These are phyloP conservation scores for Penicillium tannophilum DNA, from an alignment of 495 filamentous ascomycete genomes.

Conservation along the genomic window DNA sequence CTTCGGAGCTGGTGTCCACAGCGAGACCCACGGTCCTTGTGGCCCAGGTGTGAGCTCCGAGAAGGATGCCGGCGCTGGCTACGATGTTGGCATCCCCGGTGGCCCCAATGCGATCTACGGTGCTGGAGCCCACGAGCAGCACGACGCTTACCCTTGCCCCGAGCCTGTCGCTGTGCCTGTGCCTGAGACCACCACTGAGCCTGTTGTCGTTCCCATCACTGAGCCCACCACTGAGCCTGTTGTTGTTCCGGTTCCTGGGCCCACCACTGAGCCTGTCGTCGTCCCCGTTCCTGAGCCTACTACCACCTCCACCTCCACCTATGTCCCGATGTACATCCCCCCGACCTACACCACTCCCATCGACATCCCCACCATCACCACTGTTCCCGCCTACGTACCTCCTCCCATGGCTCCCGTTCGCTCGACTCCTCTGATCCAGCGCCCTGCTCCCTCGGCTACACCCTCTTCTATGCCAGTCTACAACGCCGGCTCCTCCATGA, in stretches of 20 bases:
- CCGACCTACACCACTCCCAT: conserved; percentile 27
- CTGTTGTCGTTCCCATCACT: conserved; percentile 6
- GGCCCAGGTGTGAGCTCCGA: conserved; percentile 22
- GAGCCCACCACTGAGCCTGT: not conserved
- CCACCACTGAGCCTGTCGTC: not conserved
- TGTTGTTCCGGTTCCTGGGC: conserved; percentile 8
- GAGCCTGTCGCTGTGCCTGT: conserved; percentile 16
- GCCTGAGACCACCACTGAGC: conserved; percentile 12
- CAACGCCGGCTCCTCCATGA: conserved; percentile 26
- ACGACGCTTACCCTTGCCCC: conserved; percentile 25
- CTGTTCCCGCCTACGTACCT: conserved; percentile 18
- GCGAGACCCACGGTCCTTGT: conserved; percentile 23
- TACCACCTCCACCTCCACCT: conserved; percentile 21
- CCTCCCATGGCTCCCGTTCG: conserved; percentile 7
- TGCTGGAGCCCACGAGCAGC: conserved; percentile 22
- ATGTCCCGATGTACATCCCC: conserved; percentile 20
- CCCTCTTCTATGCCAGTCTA: conserved; percentile 20
- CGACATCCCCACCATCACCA: conserved; percentile 20
- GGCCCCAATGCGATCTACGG: conserved; percentile 31
- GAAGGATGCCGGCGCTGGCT: conserved; percentile 24
- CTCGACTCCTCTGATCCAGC: conserved; percentile 28
- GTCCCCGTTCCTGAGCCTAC: conserved; percentile 7
- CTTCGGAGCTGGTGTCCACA: conserved; percentile 22
- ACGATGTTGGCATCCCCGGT: conserved; percentile 34
- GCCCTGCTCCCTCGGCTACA: conserved; percentile 20